phyloP scores from a whole-genome alignment of 495 filamentous ascomycete species.

The Choiromyces venosus region DNA sequence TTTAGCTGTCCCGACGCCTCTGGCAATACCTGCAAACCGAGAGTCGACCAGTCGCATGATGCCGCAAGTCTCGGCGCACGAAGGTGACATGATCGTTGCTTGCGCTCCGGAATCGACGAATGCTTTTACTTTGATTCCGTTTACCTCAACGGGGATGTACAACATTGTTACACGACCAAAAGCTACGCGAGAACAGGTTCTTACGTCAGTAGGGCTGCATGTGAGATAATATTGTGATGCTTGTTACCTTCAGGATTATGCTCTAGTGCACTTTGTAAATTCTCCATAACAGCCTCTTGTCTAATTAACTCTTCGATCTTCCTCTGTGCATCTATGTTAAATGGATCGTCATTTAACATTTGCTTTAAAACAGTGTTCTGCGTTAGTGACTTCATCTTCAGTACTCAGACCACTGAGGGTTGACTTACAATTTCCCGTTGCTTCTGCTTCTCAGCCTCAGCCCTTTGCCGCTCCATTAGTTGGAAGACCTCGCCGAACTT shows the following conservation, averaged over 20 bases:
- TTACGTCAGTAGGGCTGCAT: conserved; percentile 18
- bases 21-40: conserved; percentile 83
- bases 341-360: conserved; percentile 81
- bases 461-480: conserved; percentile 60
- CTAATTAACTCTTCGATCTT: conserved; percentile 96
- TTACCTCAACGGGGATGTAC: conserved; percentile 94
- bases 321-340: conserved; percentile 82
- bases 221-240: conserved; percentile 4
- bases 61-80: conserved; percentile 81
- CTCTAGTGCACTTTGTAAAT: conserved; percentile 91
- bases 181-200: conserved; percentile 50
- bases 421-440: conserved; percentile 60
- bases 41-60: conserved; percentile 97
- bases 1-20: conserved; percentile 86
- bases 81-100: conserved; percentile 96
- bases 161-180: conserved; percentile 92
- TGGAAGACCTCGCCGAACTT: conserved; percentile 66
- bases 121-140: conserved; percentile 83
- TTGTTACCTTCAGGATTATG: conserved; percentile 85
- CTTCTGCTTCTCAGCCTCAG: conserved; percentile 64
- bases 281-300: conserved; percentile 86
- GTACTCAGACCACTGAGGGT: not conserved
- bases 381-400: conserved; percentile 14
- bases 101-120: conserved; percentile 98
- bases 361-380: conserved; percentile 12